A percentile compares a stretch with the other conserved stretches of the same genome.
Conservation (phyloP, 2,329 filamentous ascomycete genomes). For the Fusarium sp. region DNA sequence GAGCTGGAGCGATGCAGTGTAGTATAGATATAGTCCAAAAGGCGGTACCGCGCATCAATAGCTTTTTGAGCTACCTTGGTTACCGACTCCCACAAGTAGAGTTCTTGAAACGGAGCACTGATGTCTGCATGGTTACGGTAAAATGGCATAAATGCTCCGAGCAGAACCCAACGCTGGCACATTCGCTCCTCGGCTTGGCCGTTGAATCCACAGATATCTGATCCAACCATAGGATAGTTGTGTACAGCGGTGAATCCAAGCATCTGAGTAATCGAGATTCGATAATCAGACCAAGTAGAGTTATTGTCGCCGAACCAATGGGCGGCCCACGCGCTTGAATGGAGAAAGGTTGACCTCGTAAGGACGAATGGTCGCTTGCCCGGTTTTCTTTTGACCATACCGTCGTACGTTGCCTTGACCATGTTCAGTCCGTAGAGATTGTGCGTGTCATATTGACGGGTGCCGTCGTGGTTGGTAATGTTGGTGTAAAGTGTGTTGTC, state of each 20-base stretch:
- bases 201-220: slow-evolving; percentile 84
- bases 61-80: slow-evolving; percentile 75
- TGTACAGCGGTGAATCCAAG: slow-evolving; percentile 79
- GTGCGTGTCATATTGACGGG: slow-evolving; percentile 86
- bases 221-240: slow-evolving; percentile 78
- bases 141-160: slow-evolving; percentile 80
- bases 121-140: slow-evolving; percentile 77
- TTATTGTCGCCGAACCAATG: slow-evolving; percentile 88
- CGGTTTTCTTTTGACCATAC: slow-evolving; percentile 74
- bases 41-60: slow-evolving; percentile 79
- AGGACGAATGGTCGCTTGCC: slow-evolving; percentile 86
- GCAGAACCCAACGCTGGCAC: slow-evolving; percentile 77
- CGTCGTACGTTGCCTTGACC: slow-evolving; percentile 82
- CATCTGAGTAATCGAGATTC: slow-evolving; percentile 82
- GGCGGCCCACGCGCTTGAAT: slow-evolving; percentile 80
- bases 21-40: slow-evolving; percentile 89
- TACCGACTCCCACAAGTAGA: slow-evolving; percentile 77
- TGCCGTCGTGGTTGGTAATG: slow-evolving; percentile 81
- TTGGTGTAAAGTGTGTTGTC: slow-evolving; percentile 81
- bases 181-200: slow-evolving; percentile 73
- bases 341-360: slow-evolving; percentile 84
- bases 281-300: slow-evolving; percentile 81
- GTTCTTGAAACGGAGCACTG: slow-evolving; percentile 69
- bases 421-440: slow-evolving; percentile 84
- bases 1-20: slow-evolving; percentile 71